Evolutionary conservation across 2,329 filamentous ascomycete species (phyloP), one percentile per base, ranked within the genome.

Genomic region (Leptographium lundbergii): DNA sequence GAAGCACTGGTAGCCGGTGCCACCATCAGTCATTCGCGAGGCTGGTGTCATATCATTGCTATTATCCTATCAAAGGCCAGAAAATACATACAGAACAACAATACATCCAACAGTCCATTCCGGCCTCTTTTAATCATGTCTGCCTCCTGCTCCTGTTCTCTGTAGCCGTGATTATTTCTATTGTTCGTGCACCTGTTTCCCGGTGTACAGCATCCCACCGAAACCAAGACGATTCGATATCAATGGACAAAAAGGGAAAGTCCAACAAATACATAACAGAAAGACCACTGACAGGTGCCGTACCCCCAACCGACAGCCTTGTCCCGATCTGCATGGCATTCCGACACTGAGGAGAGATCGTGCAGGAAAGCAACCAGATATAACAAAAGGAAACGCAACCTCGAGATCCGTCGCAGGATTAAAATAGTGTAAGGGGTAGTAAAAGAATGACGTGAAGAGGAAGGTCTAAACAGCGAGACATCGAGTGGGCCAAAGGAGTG

Each of bases 1-100:
- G 72, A 75, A 77, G 69, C 85, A 89, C 71, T 89, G 86, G 86
- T 84, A 71, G 45, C 24, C 2, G 2, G 24, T 51, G 10, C 24
- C 47, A 50, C 11, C 3, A 4, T 3, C 22, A 14, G 22, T 14
- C 11, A 50, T 50, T 4, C 24, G 6, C 25, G 11, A 25, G 10
- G 9, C 27, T 25, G 17, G 10, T 50, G 25, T 50, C 19, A 17
- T 24, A 24, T 10, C 22, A 50, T 50, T 19, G 25, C 48, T 51
- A 51, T 25, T 51, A 51, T 29, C 48, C 48, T 50, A 25, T 25
- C n/a, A 11, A 14, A 50, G 4, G 24, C 13, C 24, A 14, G 22
- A 25, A 27, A 27, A 51, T 17, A 25, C 17, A 53, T 14, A 53
- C 17, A 34, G 17, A 34, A 53, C 19, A 36, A 22, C 17, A 32